These are phyloP conservation scores for Macrolepiota dolichaula DNA, from an alignment of 768 basidiomycete species.

Conservation along the genomic window DNA sequence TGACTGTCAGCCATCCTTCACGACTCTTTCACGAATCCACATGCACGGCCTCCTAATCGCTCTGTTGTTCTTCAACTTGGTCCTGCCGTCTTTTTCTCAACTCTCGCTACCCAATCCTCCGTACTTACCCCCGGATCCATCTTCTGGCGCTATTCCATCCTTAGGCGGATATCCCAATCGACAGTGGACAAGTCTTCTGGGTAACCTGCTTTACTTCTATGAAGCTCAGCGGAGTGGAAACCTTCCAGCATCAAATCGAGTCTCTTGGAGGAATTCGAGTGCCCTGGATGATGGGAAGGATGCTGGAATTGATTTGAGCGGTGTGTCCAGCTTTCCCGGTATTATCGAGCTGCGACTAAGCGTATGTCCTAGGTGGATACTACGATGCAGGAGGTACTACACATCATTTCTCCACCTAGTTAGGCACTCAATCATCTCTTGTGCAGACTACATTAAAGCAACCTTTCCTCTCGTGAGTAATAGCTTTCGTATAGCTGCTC, in stretches of 20 bases:
- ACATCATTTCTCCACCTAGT: not conserved
- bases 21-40: constrained; percentile 12
- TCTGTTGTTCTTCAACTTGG: constrained; percentile 22
- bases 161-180: constrained; percentile 51
- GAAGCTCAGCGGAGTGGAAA: constrained; percentile 87
- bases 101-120: constrained; percentile 61
- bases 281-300: constrained; percentile 74
- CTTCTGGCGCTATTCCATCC: constrained; percentile 52
- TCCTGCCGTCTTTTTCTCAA: constrained; percentile 38
- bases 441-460: constrained; percentile 80
- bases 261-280: constrained; percentile 86
- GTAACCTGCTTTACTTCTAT: constrained; percentile 83
- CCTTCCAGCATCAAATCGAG: constrained; percentile 65
- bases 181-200: constrained; percentile 82
- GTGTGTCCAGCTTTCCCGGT: constrained; percentile 24
- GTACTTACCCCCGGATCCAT: constrained; percentile 58
- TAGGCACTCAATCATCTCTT: constrained; percentile 6
- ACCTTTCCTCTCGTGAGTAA: constrained; percentile 74
- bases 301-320: constrained; percentile 69
- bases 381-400: constrained; percentile 86
- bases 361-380: constrained; percentile 52
- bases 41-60: constrained; percentile 24
- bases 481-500: not conserved
- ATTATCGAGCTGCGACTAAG: not conserved
- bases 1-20: constrained; percentile 14